Conservation (phyloP, 306 rosid genomes). For the Pueraria montana region DNA sequence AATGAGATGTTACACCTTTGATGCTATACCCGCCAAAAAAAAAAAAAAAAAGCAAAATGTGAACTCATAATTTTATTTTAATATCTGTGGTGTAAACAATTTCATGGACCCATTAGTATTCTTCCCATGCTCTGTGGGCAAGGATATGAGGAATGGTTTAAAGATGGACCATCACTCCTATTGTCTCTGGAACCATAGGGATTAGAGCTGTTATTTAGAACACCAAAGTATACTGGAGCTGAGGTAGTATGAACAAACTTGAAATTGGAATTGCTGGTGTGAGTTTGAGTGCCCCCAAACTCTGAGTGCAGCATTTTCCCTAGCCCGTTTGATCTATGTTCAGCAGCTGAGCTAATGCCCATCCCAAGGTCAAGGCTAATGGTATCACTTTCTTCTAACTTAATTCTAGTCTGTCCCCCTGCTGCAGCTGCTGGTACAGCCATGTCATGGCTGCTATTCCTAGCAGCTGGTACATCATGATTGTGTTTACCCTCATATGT, state of each 20-base stretch:
- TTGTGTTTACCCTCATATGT: conserved; percentile 97
- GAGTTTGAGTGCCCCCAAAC: conserved; percentile 59
- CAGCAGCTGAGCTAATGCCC: conserved; percentile 72
- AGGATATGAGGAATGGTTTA: conserved; percentile 75
- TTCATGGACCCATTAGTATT: conserved; percentile 85
- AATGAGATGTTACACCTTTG: conserved; percentile 53
- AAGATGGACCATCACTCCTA: conserved; percentile 61
- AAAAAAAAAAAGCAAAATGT: conserved; percentile 39
- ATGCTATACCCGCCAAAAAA: conserved; percentile 43
- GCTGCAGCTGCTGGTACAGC: conserved; percentile 58
- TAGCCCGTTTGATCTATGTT: conserved; percentile 66
- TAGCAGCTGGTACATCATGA: conserved; percentile 95
- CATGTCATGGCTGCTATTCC: conserved; percentile 82
- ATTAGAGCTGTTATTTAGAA: conserved; percentile 64
- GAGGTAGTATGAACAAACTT: conserved; percentile 65
- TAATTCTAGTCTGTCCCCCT: conserved; percentile 59
- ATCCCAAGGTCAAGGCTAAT: conserved; percentile 98
- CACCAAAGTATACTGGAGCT: conserved; percentile 67
- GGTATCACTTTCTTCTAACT: conserved; percentile 76
- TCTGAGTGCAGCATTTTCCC: conserved; percentile 61
- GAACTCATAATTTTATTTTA: conserved; percentile 54
- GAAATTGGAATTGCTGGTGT: conserved; percentile 63
- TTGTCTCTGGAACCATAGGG: conserved; percentile 82
- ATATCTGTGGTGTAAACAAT: conserved; percentile 39
- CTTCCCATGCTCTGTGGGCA: conserved; percentile 86